phyloP scores from a whole-genome alignment of 1,284 basidiomycete genomes.

The Boletellus deceptivus region DNA sequence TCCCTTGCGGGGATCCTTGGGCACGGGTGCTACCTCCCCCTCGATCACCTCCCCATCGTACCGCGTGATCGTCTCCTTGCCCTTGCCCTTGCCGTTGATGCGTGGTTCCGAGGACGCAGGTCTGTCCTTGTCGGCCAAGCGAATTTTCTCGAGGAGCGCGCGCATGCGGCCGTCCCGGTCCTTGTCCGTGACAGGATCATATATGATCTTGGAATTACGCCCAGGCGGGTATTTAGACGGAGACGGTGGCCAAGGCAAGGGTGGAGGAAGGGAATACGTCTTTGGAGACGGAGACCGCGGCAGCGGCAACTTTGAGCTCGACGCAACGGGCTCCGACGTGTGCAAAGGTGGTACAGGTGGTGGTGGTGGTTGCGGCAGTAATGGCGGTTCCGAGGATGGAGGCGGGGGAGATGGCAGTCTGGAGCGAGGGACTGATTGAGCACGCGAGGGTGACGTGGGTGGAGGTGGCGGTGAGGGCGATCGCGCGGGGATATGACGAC shows the following conservation, averaged over 20 bases:
- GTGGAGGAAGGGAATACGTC: constrained; percentile 38
- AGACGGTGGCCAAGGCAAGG: constrained; percentile 46
- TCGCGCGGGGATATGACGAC: constrained; percentile 18
- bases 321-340: constrained; percentile 29
- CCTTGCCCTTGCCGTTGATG: constrained; percentile 61
- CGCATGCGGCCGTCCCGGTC: constrained; percentile 47
- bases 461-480: constrained; percentile 28
- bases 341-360: constrained; percentile 14
- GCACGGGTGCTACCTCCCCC: constrained; percentile 43
- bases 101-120: constrained; percentile 36
- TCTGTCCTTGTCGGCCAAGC: constrained; percentile 37
- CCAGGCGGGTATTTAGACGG: constrained; percentile 45
- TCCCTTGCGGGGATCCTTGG: constrained; percentile 58
- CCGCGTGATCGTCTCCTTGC: constrained; percentile 55
- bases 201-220: constrained; percentile 58
- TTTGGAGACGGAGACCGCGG: constrained; percentile 17
- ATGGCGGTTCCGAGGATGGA: constrained; percentile 26
- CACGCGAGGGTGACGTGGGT: constrained; percentile 20
- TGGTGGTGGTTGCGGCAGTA: constrained; percentile 1
- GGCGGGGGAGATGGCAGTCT: constrained; percentile 21
- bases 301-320: constrained; percentile 25
- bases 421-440: constrained; percentile 7
- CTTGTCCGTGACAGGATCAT: constrained; percentile 55
- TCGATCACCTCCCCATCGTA: constrained; percentile 57
- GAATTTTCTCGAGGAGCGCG: constrained; percentile 52